Base-by-base conservation (phyloP, 2,329 filamentous ascomycete genomes). In the Grosmannia clavigera region DNA sequence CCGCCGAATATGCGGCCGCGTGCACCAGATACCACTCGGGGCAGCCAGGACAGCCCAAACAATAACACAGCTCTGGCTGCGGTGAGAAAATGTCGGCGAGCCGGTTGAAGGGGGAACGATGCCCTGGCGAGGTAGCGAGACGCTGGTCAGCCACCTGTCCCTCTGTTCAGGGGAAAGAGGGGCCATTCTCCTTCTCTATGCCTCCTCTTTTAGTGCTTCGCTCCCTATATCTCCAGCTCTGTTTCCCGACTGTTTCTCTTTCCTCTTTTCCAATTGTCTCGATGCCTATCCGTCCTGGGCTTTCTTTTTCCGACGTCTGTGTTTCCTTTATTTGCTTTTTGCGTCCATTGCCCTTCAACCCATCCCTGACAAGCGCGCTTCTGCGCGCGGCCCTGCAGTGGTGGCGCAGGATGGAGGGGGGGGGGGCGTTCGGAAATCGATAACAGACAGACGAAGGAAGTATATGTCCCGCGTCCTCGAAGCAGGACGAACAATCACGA, bases 1-100 rank as follows among this genome's bases (percentile, higher is more conserved):
- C 56, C 60, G 52, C 57, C 57, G 35, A 59, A 59, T 61, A 61
- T 61, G 60, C 60, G 60, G 57, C 60, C 60, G 58, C 58, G 29
- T 33, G 43, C 55, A 29, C 22, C 25, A 56, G 16, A 54, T 16
- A 29, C 51, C 51, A 54, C 38, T 16, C 38, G 38, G 12, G 14
- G 38, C 38, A 14, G 51, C 19, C 58, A 56, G 27, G 40, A 35
- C 16, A 56, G 43, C 53, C 55, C 57, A 14, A 46, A 35, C 33
- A 29, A 25, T 5, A 22, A 51, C 11, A 22, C 22, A 52, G 50
- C 33, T 55, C 33, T 55, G 31, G 54, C 22, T 55, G 52, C 52
- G 52, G 52, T 54, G 52, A 54, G 52, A n/a, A 25, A 31, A 9
- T 14, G 51, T 53, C 51, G 51, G 51, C 51, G 25, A 31, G 51